These are phyloP conservation scores for Cutaneotrichosporon mucoides DNA, from an alignment of 1,284 basidiomycete species.

Conservation along the genomic window DNA sequence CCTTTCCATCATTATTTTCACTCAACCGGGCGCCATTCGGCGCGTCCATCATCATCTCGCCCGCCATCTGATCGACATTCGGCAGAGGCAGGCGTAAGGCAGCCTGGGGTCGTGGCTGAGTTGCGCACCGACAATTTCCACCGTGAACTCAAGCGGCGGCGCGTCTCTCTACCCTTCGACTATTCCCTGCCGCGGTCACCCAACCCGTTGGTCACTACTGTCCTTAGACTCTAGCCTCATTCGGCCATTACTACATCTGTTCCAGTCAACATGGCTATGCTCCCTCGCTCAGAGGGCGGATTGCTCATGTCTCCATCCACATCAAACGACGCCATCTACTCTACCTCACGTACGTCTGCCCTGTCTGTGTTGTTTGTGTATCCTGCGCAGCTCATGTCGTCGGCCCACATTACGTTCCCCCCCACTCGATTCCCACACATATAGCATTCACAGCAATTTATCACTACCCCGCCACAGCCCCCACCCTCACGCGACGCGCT, in stretches of 20 bases:
- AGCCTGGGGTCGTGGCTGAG: background rate
- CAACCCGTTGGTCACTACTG: background rate
- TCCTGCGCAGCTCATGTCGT: background rate
- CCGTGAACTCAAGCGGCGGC: background rate
- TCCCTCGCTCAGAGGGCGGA: constrained; percentile 3
- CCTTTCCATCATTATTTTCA: background rate
- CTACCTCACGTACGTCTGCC: constrained; percentile 1
- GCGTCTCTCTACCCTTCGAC: background rate
- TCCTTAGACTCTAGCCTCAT: background rate
- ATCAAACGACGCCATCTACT: background rate
- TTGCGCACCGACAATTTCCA: constrained; percentile 1
- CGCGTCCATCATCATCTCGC: background rate
- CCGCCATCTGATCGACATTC: background rate
- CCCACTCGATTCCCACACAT: background rate
- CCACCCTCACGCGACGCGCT: background rate
- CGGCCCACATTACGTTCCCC: background rate
- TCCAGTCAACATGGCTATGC: background rate
- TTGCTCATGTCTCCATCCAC: constrained; percentile 6
- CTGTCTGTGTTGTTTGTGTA: background rate
- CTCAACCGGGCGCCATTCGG: background rate
- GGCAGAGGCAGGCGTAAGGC: background rate
- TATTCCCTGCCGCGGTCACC: background rate
- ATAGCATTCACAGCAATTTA: no score
- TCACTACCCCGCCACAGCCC: background rate
- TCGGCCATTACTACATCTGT: background rate